A percentile compares a stretch with the other conserved stretches of the same genome.
These are phyloP conservation scores for Stygiomarasmius scandens DNA, from an alignment of 1,284 basidiomycete genomes.

Conservation along the genomic window DNA sequence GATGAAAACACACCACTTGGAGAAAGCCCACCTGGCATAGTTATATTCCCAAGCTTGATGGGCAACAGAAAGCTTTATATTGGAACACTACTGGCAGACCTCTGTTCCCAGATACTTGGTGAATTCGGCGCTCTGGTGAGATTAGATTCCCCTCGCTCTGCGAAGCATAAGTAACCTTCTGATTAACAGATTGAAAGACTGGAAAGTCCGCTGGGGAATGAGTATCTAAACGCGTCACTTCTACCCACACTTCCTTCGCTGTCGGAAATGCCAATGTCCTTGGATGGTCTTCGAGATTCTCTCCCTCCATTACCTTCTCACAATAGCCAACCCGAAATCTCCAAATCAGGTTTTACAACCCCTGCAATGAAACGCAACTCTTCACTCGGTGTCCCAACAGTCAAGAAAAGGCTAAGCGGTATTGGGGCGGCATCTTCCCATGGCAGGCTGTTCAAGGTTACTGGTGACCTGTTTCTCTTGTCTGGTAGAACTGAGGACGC, in stretches of 20 bases:
- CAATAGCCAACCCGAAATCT: conserved; percentile 62
- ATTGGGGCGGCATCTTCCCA: conserved; percentile 74
- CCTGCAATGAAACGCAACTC: conserved; percentile 58
- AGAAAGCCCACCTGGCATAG: conserved; percentile 62
- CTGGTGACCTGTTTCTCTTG: conserved; percentile 87
- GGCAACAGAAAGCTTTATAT: conserved; percentile 82
- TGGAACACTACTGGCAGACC: conserved; percentile 81
- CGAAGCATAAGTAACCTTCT: conserved; percentile 15
- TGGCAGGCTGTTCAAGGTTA: conserved; percentile 81
- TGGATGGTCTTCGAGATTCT: no score
- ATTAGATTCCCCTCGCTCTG: conserved; percentile 11
- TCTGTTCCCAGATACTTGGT: conserved; percentile 82
- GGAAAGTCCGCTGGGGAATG: conserved; percentile 74
- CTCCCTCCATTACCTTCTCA: conserved; percentile 49
- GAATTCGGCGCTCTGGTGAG: conserved; percentile 81
- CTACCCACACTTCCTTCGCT: conserved; percentile 62
- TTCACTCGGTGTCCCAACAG: conserved; percentile 44
- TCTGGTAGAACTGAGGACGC: conserved; percentile 84
- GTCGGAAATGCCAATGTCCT: conserved; percentile 58
- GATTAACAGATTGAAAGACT: conserved; percentile 57
- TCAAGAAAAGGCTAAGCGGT: conserved; percentile 62
- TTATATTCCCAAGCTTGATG: conserved; percentile 78
- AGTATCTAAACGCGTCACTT: conserved; percentile 67
- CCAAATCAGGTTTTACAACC: conserved; percentile 40
- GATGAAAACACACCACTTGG: conserved; percentile 62